phyloP scores from a whole-genome alignment of 805 yeast species.

The Metschnikowia lunata region DNA sequence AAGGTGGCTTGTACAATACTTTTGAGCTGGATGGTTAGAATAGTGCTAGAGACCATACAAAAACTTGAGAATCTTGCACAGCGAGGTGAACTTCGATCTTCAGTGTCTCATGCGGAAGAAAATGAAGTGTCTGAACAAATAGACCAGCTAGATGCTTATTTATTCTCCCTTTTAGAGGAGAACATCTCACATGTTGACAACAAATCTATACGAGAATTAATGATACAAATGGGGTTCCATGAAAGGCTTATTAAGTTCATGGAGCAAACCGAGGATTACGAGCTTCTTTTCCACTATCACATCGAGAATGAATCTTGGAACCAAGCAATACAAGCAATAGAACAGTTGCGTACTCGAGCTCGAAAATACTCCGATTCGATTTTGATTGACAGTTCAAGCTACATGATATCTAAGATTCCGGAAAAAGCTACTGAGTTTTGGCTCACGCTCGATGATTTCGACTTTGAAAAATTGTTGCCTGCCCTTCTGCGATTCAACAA shows the following conservation, averaged over 20 bases:
- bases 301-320: constrained; percentile 68
- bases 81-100: too few species aligned
- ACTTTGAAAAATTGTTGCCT: constrained; percentile 66
- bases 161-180: constrained; percentile 44
- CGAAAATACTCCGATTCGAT: constrained; percentile 22
- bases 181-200: constrained; percentile 54
- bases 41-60: constrained; percentile 43
- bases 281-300: constrained; percentile 65
- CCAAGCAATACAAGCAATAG: constrained; percentile 57
- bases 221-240: constrained; percentile 61
- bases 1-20: constrained; percentile 41
- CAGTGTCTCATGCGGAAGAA: too few species aligned
- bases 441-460: constrained; percentile 54
- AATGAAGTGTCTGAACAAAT: background rate
- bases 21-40: constrained; percentile 64
- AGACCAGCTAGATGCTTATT: background rate
- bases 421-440: constrained; percentile 70
- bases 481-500: constrained; percentile 68
- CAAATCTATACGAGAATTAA: constrained; percentile 66
- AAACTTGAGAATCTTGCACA: background rate
- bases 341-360: constrained; percentile 46
- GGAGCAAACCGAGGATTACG: constrained; percentile 59
- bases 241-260: constrained; percentile 66
- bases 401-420: constrained; percentile 65
- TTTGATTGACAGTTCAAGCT: constrained; percentile 66